Conservation (phyloP, 495 filamentous ascomycete genomes). For the Talaromyces ruber region DNA sequence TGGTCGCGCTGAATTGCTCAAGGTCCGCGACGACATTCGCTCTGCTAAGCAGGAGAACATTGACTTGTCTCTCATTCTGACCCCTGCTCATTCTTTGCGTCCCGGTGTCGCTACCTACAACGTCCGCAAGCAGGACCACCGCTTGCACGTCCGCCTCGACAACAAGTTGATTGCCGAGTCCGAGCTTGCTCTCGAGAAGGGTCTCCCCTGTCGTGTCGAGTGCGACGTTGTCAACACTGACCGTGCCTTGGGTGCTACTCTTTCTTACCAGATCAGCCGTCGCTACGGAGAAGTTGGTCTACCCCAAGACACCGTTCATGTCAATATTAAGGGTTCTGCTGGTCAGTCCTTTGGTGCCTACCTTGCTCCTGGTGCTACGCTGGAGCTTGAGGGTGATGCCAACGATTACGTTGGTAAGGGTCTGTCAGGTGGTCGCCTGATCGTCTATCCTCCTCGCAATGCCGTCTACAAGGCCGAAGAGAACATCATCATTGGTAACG, state of each 20-base stretch:
- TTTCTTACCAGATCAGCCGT: conserved; percentile 95
- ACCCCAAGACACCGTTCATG: conserved; percentile 91
- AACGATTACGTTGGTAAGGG: conserved; percentile 99
- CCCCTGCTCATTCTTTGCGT: conserved; percentile 89
- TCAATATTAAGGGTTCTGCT: conserved; percentile 97
- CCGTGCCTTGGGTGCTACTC: conserved; percentile 84
- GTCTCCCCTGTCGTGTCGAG: conserved; percentile 89
- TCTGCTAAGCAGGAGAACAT: conserved; percentile 88
- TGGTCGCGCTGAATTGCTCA: conserved; percentile 80
- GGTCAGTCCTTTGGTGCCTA: conserved; percentile 97
- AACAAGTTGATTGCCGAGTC: conserved; percentile 99
- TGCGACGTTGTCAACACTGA: conserved; percentile 99
- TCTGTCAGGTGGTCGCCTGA: conserved; percentile 88
- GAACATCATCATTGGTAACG: conserved; percentile 94
- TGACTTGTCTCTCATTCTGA: conserved; percentile 91
- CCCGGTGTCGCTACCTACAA: conserved; percentile 98
- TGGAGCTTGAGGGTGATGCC: conserved; percentile 94
- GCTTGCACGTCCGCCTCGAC: conserved; percentile 86
- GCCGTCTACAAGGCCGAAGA: conserved; percentile 97
- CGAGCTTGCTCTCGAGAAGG: conserved; percentile 93
- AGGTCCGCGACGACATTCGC: conserved; percentile 80
- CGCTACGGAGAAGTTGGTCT: conserved; percentile 85
- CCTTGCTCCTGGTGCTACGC: conserved; percentile 88
- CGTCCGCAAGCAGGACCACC: conserved; percentile 96
- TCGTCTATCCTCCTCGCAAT: conserved; percentile 90